phyloP scores from a whole-genome alignment of 345 rosid genomes.

The Lepidium didymum region DNA sequence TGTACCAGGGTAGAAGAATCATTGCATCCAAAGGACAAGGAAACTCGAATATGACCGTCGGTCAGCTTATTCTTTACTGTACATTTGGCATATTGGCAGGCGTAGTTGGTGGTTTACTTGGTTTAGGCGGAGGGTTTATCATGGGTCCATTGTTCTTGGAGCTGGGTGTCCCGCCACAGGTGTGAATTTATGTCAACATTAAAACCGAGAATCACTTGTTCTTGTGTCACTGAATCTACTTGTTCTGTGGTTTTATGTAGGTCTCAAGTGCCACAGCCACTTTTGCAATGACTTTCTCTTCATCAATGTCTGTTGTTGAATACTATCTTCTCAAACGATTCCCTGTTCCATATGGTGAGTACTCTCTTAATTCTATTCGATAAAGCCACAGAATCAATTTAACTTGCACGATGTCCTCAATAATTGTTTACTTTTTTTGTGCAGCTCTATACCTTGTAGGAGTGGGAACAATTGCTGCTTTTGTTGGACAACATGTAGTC shows the following conservation, averaged over 20 bases:
- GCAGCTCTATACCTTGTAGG: conserved; percentile 49
- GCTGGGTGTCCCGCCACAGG: conserved; percentile 76
- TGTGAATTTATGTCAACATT: neutral
- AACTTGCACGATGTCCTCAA: neutral
- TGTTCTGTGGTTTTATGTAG: conserved; percentile 18
- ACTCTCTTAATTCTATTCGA: neutral
- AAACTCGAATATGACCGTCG: conserved; percentile 30
- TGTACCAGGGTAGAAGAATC: conserved; percentile 54
- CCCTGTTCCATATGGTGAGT: conserved; percentile 70
- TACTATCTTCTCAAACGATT: conserved; percentile 77
- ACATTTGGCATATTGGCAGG: conserved; percentile 57
- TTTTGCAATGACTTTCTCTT: conserved; percentile 80
- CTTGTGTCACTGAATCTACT: neutral
- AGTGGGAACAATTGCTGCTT: conserved; percentile 54
- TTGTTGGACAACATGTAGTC: conserved; percentile 53
- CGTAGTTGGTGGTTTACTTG: conserved; percentile 69
- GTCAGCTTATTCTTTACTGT: conserved; percentile 52
- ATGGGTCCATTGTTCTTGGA: conserved; percentile 77
- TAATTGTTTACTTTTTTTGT: neutral
- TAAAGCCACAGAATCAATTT: neutral
- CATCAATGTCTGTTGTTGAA: conserved; percentile 84
- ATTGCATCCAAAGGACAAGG: conserved; percentile 59
- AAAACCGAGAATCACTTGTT: neutral
- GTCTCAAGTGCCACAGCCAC: conserved; percentile 86
- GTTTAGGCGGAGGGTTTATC: conserved; percentile 78